Base-by-base conservation (phyloP, 768 basidiomycete genomes). In the Kwoniella sp. region DNA sequence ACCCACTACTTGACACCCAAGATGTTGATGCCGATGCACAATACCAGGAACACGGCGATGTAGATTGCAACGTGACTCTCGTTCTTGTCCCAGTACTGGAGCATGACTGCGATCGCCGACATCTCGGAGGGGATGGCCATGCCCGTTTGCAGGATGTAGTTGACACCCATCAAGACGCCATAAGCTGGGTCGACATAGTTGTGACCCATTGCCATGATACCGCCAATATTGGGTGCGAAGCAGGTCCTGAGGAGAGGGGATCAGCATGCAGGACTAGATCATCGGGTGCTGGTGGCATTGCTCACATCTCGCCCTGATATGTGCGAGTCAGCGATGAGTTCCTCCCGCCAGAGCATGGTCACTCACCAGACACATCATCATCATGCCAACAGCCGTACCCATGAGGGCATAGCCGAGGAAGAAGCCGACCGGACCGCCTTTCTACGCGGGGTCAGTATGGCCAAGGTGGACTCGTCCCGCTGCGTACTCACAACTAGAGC, bases 381-480 rank as follows among this genome's bases (percentile, higher is more conserved):
- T 43, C 15, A 15, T 52, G 12, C 42, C 26, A 43, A 28, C 42
- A 26, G 7, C 43, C 6, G 53, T 25, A 27, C 53, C 57, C 45
- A 56, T 49, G 57, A 53, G 40, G 11, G 32, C 41, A 42, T 59
- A 65, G 20, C 46, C 48, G 14, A 62, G 32, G 25, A 41, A 60
- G 15, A 60, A 25, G 34, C 54, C 39, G 10, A 46, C 63, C 12
- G 63, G 63, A 29, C 65, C 65, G n/a, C 53, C 57, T 34, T 14
- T 31, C 37, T 39, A 39, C 22, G 14, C 14, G 20, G 22, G 28
- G 40, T 7, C n/a, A 20, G n/a, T 10, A 29, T 28, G 26, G 38
- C 34, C 22, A n/a, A n/a, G 12, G 31, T 8, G 17, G 15, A n/a
- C 29, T 32, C 26, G 25, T 40, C 38, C 17, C 38, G 48, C 17